Evolutionary conservation across 495 filamentous ascomycete species (phyloP).

Genomic region (Immersiella caudata): DNA sequence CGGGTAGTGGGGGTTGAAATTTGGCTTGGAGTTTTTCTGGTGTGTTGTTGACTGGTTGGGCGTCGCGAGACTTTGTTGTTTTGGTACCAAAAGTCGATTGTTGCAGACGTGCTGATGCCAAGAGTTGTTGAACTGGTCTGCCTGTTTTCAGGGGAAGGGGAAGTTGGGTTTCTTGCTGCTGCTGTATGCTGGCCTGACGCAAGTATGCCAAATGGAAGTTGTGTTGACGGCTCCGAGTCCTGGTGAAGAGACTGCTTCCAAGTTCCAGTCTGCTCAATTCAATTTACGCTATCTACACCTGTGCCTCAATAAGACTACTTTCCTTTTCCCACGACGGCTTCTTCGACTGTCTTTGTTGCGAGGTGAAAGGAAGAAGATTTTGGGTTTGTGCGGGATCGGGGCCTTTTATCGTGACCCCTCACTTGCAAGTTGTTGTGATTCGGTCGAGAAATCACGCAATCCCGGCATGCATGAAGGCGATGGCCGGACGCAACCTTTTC

Average conservation of each 20-base stretch:
- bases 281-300: not conserved
- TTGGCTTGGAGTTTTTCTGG: not conserved
- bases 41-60: no score
- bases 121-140: no score
- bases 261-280: not conserved
- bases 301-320: no score
- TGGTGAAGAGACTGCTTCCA: not conserved
- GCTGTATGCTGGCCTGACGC: no score
- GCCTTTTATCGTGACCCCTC: not conserved
- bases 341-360: not conserved
- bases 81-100: no score
- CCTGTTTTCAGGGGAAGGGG: no score
- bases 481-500: no score
- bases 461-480: no score
- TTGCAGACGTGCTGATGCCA: not conserved
- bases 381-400: not conserved
- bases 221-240: not conserved
- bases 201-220: no score
- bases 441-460: not conserved
- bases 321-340: no score
- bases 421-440: not conserved
- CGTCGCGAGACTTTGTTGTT: no score
- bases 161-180: no score
- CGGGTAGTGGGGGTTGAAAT: not conserved
- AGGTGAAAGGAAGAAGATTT: not conserved